Evolutionary conservation across 2,329 filamentous ascomycete genomes (phyloP).

Genomic region (Calycina marina): DNA sequence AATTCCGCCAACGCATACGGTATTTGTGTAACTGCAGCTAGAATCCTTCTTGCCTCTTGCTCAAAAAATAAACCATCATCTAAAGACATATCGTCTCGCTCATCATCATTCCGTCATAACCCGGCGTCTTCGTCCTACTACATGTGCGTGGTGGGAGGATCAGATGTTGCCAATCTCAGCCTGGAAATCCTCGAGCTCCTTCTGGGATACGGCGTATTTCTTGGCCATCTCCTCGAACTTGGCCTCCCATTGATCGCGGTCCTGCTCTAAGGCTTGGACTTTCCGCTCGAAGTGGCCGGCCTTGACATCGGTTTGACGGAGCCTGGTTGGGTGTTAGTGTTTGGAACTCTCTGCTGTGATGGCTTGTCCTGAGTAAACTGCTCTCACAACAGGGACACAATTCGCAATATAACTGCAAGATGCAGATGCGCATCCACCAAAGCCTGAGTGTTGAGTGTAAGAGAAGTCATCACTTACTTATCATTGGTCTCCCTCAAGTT

Average conservation of each 20-base stretch:
- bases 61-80: too few relatives aligned
- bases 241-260: constrained; percentile 86
- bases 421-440: constrained; percentile 6
- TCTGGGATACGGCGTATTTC: constrained; percentile 73
- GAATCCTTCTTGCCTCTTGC: too few relatives aligned
- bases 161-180: constrained; percentile 87
- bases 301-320: constrained; percentile 98
- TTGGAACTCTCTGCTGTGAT: too few relatives aligned
- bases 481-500: constrained; percentile 94
- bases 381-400: too few relatives aligned
- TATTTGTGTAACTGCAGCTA: too few relatives aligned
- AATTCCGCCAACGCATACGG: constrained; percentile 18
- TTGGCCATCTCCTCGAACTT: constrained; percentile 97
- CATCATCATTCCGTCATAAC: neutral
- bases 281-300: constrained; percentile 98
- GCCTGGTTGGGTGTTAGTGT: constrained; percentile 40
- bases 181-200: constrained; percentile 85
- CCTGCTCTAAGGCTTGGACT: constrained; percentile 86
- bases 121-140: neutral
- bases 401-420: too few relatives aligned
- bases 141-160: constrained; percentile 11
- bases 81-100: neutral
- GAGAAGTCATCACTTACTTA: constrained; percentile 54
- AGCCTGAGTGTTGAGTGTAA: neutral
- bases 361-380: too few relatives aligned